A percentile compares a stretch with the other conserved stretches of the same genome.
Evolutionary conservation across 129 eudicot species (phyloP).

Genomic region (Gnaphalium uliginosum): DNA sequence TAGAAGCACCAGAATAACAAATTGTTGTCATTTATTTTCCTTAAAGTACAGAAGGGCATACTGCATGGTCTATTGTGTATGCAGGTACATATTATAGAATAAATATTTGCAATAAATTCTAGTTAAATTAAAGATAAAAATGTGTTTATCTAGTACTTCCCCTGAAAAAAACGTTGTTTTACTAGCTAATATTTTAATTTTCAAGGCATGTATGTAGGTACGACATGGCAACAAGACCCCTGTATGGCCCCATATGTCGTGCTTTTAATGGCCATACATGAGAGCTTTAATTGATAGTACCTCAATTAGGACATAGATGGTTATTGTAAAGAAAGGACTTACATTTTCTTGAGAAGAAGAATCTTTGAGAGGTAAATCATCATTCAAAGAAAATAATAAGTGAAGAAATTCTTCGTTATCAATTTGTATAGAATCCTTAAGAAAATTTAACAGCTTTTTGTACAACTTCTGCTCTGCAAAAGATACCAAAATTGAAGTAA

Average conservation of each 20-base stretch:
- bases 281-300: background rate
- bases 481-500: conserved; percentile 9
- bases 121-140: no score
- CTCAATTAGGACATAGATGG: background rate
- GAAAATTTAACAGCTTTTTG: conserved; percentile 43
- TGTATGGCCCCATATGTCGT: background rate
- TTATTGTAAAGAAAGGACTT: conserved; percentile 11
- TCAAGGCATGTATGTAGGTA: background rate
- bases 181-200: no score
- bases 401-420: conserved; percentile 61
- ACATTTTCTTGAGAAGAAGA: conserved; percentile 55
- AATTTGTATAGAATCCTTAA: conserved; percentile 34
- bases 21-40: background rate
- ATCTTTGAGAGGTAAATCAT: conserved; percentile 60
- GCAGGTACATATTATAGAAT: background rate
- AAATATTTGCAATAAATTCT: no score
- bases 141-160: no score
- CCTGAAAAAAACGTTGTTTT: no score
- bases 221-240: background rate
- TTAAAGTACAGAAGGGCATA: background rate
- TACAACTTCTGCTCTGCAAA: conserved; percentile 55
- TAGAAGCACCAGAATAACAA: background rate
- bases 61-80: background rate
- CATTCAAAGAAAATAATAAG: conserved; percentile 47
- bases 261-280: background rate